A percentile compares a stretch with the other conserved stretches of the same genome.
Conservation (phyloP, 208 protist genomes). For the Sergeia podlipaevii region DNA sequence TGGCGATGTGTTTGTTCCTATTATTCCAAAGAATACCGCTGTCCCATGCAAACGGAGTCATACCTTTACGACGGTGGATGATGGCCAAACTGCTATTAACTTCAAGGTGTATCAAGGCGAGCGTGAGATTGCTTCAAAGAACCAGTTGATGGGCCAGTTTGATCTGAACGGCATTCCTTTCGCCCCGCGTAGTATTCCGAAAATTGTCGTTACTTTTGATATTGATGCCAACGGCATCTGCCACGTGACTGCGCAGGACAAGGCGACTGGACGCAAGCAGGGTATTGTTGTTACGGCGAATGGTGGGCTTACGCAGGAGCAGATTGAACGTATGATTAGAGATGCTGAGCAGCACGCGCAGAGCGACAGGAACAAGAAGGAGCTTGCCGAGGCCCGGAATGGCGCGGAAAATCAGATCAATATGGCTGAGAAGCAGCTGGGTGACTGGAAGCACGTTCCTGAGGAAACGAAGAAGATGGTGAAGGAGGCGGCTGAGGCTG, state of each 20-base stretch:
- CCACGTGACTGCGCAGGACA: slow-evolving; percentile 97
- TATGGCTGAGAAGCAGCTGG: slow-evolving; percentile 69
- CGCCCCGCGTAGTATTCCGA: slow-evolving; percentile 81
- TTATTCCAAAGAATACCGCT: slow-evolving; percentile 99
- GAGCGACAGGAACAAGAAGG: slow-evolving; percentile 67
- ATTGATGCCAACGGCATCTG: slow-evolving; percentile 99
- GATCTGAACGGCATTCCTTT: slow-evolving; percentile 92
- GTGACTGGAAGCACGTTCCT: slow-evolving; percentile 84
- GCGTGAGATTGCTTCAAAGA: slow-evolving; percentile 89
- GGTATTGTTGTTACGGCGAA: slow-evolving; percentile 94
- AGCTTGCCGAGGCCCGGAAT: slow-evolving; percentile 82
- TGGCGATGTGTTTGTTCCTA: slow-evolving; percentile 96
- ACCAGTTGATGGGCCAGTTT: slow-evolving; percentile 96
- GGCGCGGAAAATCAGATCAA: slow-evolving; percentile 68
- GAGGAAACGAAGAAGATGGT: slow-evolving; percentile 73
- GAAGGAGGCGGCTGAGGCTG: slow-evolving; percentile 35
- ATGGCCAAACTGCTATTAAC: slow-evolving; percentile 78
- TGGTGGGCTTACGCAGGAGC: slow-evolving; percentile 69
- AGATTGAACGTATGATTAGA: slow-evolving; percentile 89
- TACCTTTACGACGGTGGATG: slow-evolving; percentile 84
- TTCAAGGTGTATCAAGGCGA: slow-evolving; percentile 97
- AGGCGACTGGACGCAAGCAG: slow-evolving; percentile 94
- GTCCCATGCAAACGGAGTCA: slow-evolving; percentile 98
- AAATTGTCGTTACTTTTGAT: slow-evolving; percentile 98
- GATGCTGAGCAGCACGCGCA: slow-evolving; percentile 81